phyloP scores from a whole-genome alignment of 106 monocot species.

The Apostasia shenzhenica region DNA sequence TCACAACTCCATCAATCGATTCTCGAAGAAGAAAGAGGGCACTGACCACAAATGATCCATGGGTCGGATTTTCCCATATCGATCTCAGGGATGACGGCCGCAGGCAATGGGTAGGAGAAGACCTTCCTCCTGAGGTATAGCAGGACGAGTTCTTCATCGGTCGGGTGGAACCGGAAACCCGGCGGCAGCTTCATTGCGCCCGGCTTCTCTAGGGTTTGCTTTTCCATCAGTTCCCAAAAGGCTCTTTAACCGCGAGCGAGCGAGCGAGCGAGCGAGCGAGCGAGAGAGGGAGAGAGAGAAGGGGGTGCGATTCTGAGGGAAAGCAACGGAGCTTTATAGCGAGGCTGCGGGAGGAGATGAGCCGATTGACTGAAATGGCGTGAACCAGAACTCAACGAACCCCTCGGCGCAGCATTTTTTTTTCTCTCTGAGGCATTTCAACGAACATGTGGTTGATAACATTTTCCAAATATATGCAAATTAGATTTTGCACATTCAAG shows the following conservation, averaged over 20 bases:
- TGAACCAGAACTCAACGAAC: conserved; percentile 10
- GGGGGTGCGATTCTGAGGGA: background rate
- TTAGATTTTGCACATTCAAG: too few relatives aligned
- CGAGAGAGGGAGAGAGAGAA: background rate
- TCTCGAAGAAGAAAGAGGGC: background rate
- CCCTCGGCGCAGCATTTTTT: background rate
- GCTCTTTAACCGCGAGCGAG: background rate
- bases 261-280: background rate
- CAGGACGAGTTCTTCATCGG: conserved; percentile 76
- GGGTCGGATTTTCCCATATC: conserved; percentile 51
- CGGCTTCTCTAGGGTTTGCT: conserved; percentile 11
- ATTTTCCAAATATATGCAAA: too few relatives aligned
- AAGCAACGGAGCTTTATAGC: conserved; percentile 11
- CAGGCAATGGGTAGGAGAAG: conserved; percentile 54
- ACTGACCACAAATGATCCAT: conserved; percentile 68
- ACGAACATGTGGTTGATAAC: background rate
- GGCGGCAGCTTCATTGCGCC: conserved; percentile 47
- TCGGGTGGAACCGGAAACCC: conserved; percentile 84
- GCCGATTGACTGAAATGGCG: conserved; percentile 10
- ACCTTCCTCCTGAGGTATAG: conserved; percentile 74
- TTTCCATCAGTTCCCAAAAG: conserved; percentile 13
- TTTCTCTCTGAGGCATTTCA: conserved; percentile 6
- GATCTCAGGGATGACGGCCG: conserved; percentile 67
- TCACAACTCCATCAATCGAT: background rate
- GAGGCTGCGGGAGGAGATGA: conserved; percentile 16